Conservation (phyloP, 176 grass and related monocot species). For the Bothriochloa decipiens region DNA sequence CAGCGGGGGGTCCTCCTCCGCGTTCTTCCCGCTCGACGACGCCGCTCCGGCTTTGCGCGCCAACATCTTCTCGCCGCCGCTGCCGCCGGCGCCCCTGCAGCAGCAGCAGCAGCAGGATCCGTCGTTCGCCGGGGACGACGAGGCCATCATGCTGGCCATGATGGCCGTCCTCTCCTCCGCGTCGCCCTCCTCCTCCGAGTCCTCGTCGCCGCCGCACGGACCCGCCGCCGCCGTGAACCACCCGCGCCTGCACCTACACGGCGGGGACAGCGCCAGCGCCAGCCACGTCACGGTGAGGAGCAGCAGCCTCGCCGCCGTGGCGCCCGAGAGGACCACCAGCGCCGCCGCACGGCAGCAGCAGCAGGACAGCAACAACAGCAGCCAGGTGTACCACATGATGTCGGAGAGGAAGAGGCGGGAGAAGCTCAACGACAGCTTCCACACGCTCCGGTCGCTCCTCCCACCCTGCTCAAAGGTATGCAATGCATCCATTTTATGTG, state of each 20-base stretch:
- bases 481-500: not conserved
- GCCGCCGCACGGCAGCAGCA: slow-evolving; percentile 4
- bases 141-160: slow-evolving; percentile 74
- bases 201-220: slow-evolving; percentile 27
- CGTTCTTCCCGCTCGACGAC: slow-evolving; percentile 38
- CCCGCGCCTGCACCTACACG: not conserved
- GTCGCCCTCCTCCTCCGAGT: slow-evolving; percentile 63
- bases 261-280: not conserved
- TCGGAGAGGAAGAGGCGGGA: slow-evolving; percentile 86
- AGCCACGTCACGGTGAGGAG: slow-evolving; percentile 58
- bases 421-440: slow-evolving; percentile 88
- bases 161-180: slow-evolving; percentile 81
- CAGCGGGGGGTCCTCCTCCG: slow-evolving; percentile 51
- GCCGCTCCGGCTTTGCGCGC: not conserved
- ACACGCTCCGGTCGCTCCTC: slow-evolving; percentile 65
- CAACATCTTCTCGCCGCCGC: not conserved
- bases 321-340: slow-evolving; percentile 1
- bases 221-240: not conserved
- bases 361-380: slow-evolving; percentile 28
- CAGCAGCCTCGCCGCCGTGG: slow-evolving; percentile 40
- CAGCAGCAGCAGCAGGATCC: not conserved
- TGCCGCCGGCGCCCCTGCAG: too few species aligned
- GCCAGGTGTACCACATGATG: slow-evolving; percentile 82
- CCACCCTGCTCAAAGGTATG: slow-evolving; percentile 80
- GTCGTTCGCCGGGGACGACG: slow-evolving; percentile 48